These are phyloP conservation scores for Aspergillus ruber DNA, from an alignment of 2,329 filamentous ascomycete genomes.

Conservation along the genomic window DNA sequence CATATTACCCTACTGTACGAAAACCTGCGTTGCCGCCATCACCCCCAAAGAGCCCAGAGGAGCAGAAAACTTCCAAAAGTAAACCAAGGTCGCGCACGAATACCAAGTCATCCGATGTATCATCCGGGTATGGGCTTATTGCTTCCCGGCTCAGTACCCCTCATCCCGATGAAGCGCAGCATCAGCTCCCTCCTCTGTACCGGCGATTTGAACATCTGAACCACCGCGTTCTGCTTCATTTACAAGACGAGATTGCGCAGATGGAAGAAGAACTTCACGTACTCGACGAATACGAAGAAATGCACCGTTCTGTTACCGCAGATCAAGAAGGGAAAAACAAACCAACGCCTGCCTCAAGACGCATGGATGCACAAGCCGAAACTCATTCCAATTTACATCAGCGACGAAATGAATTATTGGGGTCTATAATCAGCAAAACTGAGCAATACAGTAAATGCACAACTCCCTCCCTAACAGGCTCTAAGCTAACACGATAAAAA, in stretches of 20 bases:
- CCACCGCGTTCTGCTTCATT: slow-evolving; percentile 71
- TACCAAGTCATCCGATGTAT: slow-evolving; percentile 14
- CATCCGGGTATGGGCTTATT: slow-evolving; percentile 32
- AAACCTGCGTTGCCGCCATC: slow-evolving; percentile 24
- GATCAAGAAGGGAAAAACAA: slow-evolving; percentile 26
- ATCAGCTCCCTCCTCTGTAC: slow-evolving; percentile 58
- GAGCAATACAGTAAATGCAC: slow-evolving; percentile 54
- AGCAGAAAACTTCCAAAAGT: slow-evolving; percentile 16
- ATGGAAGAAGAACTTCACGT: slow-evolving; percentile 70
- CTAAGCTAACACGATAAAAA: slow-evolving; percentile 1
- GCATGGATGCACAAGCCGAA: slow-evolving; percentile 42
- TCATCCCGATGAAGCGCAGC: slow-evolving; percentile 19
- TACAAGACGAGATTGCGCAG: slow-evolving; percentile 78
- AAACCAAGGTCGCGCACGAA: slow-evolving; percentile 16
- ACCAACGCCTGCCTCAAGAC: slow-evolving; percentile 32
- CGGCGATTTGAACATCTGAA: slow-evolving; percentile 76
- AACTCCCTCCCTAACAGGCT: not conserved
- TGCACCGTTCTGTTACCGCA: slow-evolving; percentile 26
- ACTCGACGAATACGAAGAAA: slow-evolving; percentile 56
- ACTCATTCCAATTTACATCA: slow-evolving; percentile 49
- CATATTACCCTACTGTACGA: slow-evolving; percentile 24
- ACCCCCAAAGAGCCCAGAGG: slow-evolving; percentile 26
- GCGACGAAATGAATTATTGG: slow-evolving; percentile 49
- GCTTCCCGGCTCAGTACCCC: slow-evolving; percentile 26
- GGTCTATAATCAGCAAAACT: slow-evolving; percentile 51